phyloP scores from a whole-genome alignment of 306 rosid genomes.

The Lagenaria siceraria region DNA sequence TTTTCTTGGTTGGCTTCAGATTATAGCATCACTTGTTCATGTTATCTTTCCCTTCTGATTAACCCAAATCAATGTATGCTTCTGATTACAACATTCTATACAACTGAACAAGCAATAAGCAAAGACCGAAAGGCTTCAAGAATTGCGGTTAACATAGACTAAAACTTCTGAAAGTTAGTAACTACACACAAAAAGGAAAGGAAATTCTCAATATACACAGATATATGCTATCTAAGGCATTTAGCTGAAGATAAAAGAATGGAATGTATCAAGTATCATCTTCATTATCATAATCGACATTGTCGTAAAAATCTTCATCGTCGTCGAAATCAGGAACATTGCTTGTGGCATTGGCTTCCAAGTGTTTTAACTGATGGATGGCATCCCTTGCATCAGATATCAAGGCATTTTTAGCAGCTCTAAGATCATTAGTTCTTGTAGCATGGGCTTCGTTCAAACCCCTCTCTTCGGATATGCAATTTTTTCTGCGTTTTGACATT shows the following conservation, averaged over 20 bases:
- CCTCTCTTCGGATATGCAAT: neutral
- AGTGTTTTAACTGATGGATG: conserved; percentile 36
- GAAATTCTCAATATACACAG: neutral
- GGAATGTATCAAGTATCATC: conserved; percentile 21
- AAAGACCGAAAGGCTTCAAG: neutral
- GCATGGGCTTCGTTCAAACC: conserved; percentile 16
- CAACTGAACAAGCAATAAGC: neutral
- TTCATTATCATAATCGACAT: conserved; percentile 16
- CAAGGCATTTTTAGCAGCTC: conserved; percentile 58
- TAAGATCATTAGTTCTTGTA: conserved; percentile 25
- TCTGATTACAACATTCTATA: neutral
- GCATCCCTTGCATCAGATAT: conserved; percentile 67
- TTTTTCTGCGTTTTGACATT: conserved; percentile 13
- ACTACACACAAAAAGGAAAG: neutral
- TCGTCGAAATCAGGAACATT: conserved; percentile 25
- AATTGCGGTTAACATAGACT: neutral
- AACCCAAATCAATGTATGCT: neutral
- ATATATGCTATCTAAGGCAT: neutral
- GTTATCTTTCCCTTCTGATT: neutral
- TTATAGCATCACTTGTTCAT: neutral
- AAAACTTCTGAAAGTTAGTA: neutral
- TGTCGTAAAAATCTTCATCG: conserved; percentile 11
- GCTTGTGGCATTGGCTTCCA: conserved; percentile 15
- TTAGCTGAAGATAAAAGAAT: neutral
- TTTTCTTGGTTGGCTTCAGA: neutral